Conservation (phyloP, 2,329 filamentous ascomycete species). For the Aspergillus brunneoviolaceus region DNA sequence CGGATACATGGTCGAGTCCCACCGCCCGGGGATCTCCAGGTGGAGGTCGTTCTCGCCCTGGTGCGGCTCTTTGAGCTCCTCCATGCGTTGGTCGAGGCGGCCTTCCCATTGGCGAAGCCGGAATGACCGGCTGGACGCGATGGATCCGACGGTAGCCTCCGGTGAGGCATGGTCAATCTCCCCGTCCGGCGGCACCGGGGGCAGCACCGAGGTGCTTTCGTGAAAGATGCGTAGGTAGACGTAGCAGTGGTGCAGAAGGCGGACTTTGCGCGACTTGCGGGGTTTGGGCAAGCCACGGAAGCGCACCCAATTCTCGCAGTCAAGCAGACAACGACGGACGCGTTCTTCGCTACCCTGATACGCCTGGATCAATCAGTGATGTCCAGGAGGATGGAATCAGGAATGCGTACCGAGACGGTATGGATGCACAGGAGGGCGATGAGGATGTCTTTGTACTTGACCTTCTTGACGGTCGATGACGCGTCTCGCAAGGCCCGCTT, state of each 20-base stretch:
- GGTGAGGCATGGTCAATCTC: slow-evolving; percentile 3
- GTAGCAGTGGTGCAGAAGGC: slow-evolving; percentile 51
- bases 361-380: slow-evolving; percentile 8
- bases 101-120: slow-evolving; percentile 30
- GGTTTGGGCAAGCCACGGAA: slow-evolving; percentile 37
- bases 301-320: slow-evolving; percentile 47
- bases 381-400: background rate
- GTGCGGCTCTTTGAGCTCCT: slow-evolving; percentile 35
- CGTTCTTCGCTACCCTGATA: slow-evolving; percentile 36
- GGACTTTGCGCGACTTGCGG: slow-evolving; percentile 43
- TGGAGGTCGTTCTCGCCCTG: slow-evolving; percentile 48
- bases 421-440: slow-evolving; percentile 48
- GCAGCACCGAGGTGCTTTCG: slow-evolving; percentile 35
- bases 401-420: slow-evolving; percentile 29
- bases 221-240: slow-evolving; percentile 47
- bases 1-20: slow-evolving; percentile 45
- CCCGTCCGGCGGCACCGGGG: background rate
- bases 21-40: slow-evolving; percentile 42
- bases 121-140: slow-evolving; percentile 36
- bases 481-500: slow-evolving; percentile 37
- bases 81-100: slow-evolving; percentile 31
- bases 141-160: slow-evolving; percentile 22
- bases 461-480: slow-evolving; percentile 34
- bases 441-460: slow-evolving; percentile 47
- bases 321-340: slow-evolving; percentile 41